Conservation (phyloP, 225 moss, liverwort and hornwort species). For the Ulota crispa region DNA sequence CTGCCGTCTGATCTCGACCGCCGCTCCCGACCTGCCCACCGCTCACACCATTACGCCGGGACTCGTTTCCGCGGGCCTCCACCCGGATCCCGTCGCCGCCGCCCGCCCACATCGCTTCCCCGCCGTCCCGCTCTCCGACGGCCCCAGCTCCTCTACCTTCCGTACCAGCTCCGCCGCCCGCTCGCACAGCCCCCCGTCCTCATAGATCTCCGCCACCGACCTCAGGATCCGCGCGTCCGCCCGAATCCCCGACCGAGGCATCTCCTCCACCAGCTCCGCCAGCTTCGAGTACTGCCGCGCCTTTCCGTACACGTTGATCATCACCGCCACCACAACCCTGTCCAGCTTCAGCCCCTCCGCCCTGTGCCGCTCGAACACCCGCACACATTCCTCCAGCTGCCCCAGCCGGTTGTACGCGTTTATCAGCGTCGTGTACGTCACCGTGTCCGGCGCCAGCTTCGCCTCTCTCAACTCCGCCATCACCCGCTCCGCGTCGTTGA, state of each 20-base stretch:
- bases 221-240: conserved; percentile 46
- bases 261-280: conserved; percentile 51
- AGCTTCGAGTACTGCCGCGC: conserved; percentile 48
- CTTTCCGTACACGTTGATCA: conserved; percentile 62
- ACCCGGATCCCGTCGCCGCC: not conserved
- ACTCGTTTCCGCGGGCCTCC: not conserved
- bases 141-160: conserved; percentile 37
- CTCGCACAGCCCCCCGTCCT: conserved; percentile 49
- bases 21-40: not conserved
- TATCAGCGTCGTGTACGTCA: conserved; percentile 60
- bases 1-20: not conserved
- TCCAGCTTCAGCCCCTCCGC: conserved; percentile 52
- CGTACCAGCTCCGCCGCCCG: conserved; percentile 38
- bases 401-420: conserved; percentile 59
- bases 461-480: conserved; percentile 41
- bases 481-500: conserved; percentile 53
- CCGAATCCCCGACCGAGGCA: conserved; percentile 36
- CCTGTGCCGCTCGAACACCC: conserved; percentile 41
- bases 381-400: conserved; percentile 49
- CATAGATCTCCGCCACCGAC: conserved; percentile 55
- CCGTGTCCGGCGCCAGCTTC: conserved; percentile 42
- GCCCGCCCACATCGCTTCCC: conserved; percentile 24
- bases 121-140: conserved; percentile 25
- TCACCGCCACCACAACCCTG: conserved; percentile 48
- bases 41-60: conserved; percentile 12